phyloP scores from a whole-genome alignment of 257 asterid species.

The Misopates orontium region DNA sequence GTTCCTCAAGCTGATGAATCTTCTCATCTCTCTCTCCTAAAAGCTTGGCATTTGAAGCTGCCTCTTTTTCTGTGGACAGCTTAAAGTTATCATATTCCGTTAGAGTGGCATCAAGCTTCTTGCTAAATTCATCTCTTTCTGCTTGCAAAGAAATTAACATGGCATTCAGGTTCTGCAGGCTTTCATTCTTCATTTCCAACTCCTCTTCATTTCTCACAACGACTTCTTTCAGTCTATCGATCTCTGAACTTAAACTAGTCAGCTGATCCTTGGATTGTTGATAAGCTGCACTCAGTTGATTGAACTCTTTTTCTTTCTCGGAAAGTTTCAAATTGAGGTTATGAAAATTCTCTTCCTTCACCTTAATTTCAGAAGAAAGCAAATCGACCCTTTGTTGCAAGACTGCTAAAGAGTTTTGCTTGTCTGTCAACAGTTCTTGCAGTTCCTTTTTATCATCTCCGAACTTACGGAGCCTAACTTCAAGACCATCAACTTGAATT shows the following conservation, averaged over 20 bases:
- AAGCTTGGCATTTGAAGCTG: conserved; percentile 52
- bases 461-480: conserved; percentile 36
- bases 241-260: conserved; percentile 43
- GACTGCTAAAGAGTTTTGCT: conserved; percentile 43
- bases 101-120: conserved; percentile 40
- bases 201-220: conserved; percentile 47
- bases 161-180: conserved; percentile 38
- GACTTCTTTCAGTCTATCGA: conserved; percentile 42
- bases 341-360: conserved; percentile 45
- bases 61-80: conserved; percentile 44
- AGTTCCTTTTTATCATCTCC: conserved; percentile 50
- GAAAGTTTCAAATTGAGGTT: conserved; percentile 38
- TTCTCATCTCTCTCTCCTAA: conserved; percentile 50
- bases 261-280: conserved; percentile 47
- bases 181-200: conserved; percentile 49
- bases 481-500: conserved; percentile 42
- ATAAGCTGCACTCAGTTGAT: conserved; percentile 34
- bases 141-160: conserved; percentile 36
- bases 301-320: conserved; percentile 49
- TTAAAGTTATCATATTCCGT: conserved; percentile 50
- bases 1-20: conserved; percentile 51
- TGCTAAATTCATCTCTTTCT: conserved; percentile 48
- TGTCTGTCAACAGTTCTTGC: conserved; percentile 56
- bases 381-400: conserved; percentile 55
- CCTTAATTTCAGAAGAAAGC: conserved; percentile 58